Conservation (phyloP, 2,329 filamentous ascomycete genomes). For the Xylaria hypoxylon region DNA sequence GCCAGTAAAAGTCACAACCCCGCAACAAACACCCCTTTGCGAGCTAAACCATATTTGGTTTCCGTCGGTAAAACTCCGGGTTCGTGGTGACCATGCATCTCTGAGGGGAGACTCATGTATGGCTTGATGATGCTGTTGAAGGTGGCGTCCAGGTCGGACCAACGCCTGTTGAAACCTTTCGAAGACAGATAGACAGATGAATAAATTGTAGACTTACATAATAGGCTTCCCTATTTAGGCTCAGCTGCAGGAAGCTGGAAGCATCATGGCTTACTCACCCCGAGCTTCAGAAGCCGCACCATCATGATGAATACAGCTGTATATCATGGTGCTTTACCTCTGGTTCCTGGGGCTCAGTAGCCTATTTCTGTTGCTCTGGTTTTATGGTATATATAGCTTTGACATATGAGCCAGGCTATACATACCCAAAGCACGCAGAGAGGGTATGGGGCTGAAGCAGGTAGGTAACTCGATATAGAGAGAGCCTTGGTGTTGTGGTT, state of each 20-base stretch:
- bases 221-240: not conserved
- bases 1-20: slow-evolving; percentile 10
- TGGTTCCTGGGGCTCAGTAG: not conserved
- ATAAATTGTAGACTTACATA: slow-evolving; percentile 27
- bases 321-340: slow-evolving; percentile 10
- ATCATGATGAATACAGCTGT: slow-evolving; percentile 20
- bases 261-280: slow-evolving; percentile 11
- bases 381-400: no score
- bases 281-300: slow-evolving; percentile 11
- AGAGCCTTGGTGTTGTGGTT: slow-evolving; percentile 27
- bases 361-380: not conserved
- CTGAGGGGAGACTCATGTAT: slow-evolving; percentile 41
- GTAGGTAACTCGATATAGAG: slow-evolving; percentile 16
- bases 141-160: slow-evolving; percentile 17
- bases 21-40: slow-evolving; percentile 15
- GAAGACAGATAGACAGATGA: not conserved
- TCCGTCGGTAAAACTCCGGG: slow-evolving; percentile 44
- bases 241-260: not conserved
- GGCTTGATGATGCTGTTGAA: slow-evolving; percentile 35
- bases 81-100: slow-evolving; percentile 29
- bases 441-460: slow-evolving; percentile 8
- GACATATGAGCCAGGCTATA: not conserved
- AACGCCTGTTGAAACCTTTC: not conserved
- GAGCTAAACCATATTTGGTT: slow-evolving; percentile 40
- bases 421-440: not conserved